phyloP scores from a whole-genome alignment of 1,139 yeast species.

The Nakaseomyces nivariensis region DNA sequence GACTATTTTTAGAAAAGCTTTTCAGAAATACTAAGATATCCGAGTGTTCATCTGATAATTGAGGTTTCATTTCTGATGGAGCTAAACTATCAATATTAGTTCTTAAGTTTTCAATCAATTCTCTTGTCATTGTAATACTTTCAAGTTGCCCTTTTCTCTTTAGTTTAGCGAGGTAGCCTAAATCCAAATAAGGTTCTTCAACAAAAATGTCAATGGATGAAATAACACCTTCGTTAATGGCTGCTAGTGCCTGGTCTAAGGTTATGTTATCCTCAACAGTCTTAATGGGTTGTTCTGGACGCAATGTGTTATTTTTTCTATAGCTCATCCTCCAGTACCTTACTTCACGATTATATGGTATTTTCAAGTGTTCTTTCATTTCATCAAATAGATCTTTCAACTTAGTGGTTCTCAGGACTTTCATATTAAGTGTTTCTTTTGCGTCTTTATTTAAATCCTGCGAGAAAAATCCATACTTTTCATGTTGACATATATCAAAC shows the following conservation, averaged over 20 bases:
- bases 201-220: slow-evolving; percentile 21
- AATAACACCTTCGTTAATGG: slow-evolving; percentile 17
- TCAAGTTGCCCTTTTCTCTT: slow-evolving; percentile 9
- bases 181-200: slow-evolving; percentile 28
- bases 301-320: slow-evolving; percentile 63
- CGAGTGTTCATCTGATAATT: slow-evolving; percentile 28
- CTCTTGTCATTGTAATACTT: slow-evolving; percentile 10
- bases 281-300: slow-evolving; percentile 50
- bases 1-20: slow-evolving; percentile 50
- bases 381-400: slow-evolving; percentile 42
- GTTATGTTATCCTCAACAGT: slow-evolving; percentile 30
- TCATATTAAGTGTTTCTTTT: slow-evolving; percentile 43
- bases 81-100: slow-evolving; percentile 10
- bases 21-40: slow-evolving; percentile 52
- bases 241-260: slow-evolving; percentile 38
- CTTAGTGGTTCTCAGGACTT: slow-evolving; percentile 49
- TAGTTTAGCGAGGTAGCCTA: slow-evolving; percentile 13
- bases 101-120: slow-evolving; percentile 17
- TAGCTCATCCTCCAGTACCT: slow-evolving; percentile 58
- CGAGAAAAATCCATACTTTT: slow-evolving; percentile 35
- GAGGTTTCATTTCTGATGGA: slow-evolving; percentile 7
- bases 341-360: slow-evolving; percentile 33
- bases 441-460: slow-evolving; percentile 38
- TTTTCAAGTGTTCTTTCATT: slow-evolving; percentile 40
- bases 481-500: slow-evolving; percentile 66